phyloP scores from a whole-genome alignment of 164 flowering plant species.

The grape (Vitis vinifera) region DNA sequence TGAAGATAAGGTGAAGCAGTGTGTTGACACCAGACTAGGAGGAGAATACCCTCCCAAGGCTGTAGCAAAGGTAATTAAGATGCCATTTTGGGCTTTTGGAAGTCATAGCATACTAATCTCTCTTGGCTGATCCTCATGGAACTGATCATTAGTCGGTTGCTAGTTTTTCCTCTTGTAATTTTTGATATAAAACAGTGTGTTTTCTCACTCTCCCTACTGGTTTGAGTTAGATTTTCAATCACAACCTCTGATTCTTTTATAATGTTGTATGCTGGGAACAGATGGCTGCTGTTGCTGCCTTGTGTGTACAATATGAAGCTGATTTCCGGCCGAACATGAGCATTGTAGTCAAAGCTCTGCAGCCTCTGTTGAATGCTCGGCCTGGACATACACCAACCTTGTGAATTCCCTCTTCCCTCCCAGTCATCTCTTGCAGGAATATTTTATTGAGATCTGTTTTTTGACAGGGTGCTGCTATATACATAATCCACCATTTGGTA shows the following conservation, averaged over 20 bases:
- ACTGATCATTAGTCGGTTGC: too few relatives aligned
- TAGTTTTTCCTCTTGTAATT: too few relatives aligned
- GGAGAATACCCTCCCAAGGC: constrained; percentile 86
- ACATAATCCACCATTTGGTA: background rate
- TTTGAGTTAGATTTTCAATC: too few relatives aligned
- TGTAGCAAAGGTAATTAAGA: constrained; percentile 75
- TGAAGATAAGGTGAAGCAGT: constrained; percentile 85
- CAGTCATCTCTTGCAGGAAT: background rate
- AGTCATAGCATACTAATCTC: too few relatives aligned
- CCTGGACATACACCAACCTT: constrained; percentile 19
- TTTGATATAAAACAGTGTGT: too few relatives aligned
- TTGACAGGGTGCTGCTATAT: background rate
- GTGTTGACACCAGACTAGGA: constrained; percentile 73
- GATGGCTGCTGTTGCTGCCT: constrained; percentile 75
- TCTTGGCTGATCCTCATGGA: too few relatives aligned
- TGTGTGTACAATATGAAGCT: constrained; percentile 66
- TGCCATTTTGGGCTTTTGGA: background rate
- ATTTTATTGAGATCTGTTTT: background rate
- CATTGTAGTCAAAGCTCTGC: constrained; percentile 65
- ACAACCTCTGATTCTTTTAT: background rate
- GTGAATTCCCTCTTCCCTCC: constrained; percentile 11
- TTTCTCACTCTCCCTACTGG: background rate
- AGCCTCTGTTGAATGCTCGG: constrained; percentile 50
- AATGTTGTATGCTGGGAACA: constrained; percentile 16
- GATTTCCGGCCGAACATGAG: constrained; percentile 71